Conservation (phyloP, 768 basidiomycete genomes). For the Macrolepiota dolichaula region DNA sequence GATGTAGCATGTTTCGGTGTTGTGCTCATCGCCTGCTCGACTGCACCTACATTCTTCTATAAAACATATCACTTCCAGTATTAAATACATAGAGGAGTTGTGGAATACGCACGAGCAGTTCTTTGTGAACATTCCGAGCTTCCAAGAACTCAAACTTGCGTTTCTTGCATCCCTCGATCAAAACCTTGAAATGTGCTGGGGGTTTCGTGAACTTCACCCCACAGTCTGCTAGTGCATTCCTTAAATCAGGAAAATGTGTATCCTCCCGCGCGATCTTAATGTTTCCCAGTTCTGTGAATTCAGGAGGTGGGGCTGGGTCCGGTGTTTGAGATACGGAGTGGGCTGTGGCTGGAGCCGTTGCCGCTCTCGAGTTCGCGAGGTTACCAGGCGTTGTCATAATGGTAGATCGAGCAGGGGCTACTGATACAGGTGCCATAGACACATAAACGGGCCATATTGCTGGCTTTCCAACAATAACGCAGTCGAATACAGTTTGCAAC, state of each 20-base stretch:
- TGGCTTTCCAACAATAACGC: conserved; percentile 16
- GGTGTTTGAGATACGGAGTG: neutral
- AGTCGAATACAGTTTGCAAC: conserved; percentile 25
- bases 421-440: neutral
- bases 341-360: neutral
- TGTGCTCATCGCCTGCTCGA: neutral
- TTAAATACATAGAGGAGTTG: neutral
- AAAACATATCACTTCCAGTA: neutral
- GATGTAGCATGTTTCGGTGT: neutral
- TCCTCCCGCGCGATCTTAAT: conserved; percentile 3
- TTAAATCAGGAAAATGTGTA: neutral
- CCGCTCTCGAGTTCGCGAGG: too few species aligned
- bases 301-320: neutral
- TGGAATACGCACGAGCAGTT: neutral
- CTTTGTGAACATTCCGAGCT: neutral
- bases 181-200: neutral
- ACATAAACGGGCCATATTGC: conserved; percentile 32
- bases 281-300: neutral
- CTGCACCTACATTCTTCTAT: neutral
- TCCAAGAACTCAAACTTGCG: conserved; percentile 1
- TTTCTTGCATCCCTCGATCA: neutral
- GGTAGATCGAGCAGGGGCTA: neutral
- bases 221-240: conserved; percentile 3
- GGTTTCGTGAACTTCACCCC: conserved; percentile 8
- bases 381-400: neutral